phyloP scores from a whole-genome alignment of 1,284 basidiomycete species.

The Cryptococcus sp. region DNA sequence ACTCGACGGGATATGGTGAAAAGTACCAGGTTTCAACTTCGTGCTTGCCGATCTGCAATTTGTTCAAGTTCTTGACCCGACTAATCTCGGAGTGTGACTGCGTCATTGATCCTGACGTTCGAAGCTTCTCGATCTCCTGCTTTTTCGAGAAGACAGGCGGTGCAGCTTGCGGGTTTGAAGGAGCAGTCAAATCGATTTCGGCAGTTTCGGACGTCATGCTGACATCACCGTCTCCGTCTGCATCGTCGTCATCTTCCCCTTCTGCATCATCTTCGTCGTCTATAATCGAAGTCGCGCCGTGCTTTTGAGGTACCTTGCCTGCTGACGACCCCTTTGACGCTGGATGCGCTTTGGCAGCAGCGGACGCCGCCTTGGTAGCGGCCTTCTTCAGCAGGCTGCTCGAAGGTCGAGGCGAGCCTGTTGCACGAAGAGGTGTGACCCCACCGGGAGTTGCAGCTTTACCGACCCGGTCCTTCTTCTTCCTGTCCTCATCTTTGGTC shows the following conservation, averaged over 20 bases:
- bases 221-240: constrained; percentile 59
- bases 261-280: constrained; percentile 45
- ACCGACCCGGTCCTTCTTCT: constrained; percentile 52
- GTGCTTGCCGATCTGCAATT: constrained; percentile 91
- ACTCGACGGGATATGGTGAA: constrained; percentile 97
- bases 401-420: constrained; percentile 31
- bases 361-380: constrained; percentile 65
- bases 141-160: constrained; percentile 79
- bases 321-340: constrained; percentile 28
- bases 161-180: constrained; percentile 52
- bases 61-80: constrained; percentile 97
- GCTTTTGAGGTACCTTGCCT: constrained; percentile 61
- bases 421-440: constrained; percentile 24
- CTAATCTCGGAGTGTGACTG: constrained; percentile 97
- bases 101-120: constrained; percentile 98
- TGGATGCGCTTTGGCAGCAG: constrained; percentile 21
- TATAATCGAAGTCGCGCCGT: constrained; percentile 62
- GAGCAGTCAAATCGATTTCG: constrained; percentile 54
- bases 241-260: constrained; percentile 57
- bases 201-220: constrained; percentile 58
- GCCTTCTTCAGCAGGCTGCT: constrained; percentile 69
- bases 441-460: constrained; percentile 35
- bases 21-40: constrained; percentile 99
- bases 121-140: constrained; percentile 97
- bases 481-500: constrained; percentile 44